Evolutionary conservation across 139 green algal genomes (phyloP), one percentile per base, ranked within the genome.

Genomic region (Picochlorum sp.): DNA sequence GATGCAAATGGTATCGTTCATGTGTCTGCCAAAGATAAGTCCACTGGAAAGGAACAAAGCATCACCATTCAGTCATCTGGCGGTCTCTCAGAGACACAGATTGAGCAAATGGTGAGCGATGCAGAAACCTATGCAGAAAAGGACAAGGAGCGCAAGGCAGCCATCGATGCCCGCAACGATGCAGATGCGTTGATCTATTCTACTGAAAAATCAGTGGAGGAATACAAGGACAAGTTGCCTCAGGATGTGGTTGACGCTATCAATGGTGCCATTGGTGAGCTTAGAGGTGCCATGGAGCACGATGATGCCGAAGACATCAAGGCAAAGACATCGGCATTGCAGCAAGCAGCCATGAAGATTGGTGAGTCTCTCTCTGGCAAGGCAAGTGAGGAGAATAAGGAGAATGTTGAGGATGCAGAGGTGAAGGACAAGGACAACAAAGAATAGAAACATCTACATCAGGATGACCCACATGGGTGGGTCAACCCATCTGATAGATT

Each of bases 1-100:
- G 91, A 97, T 67, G 91, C 94, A 67, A 96, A 97, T 75, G 90
- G 90, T 76, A 97, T 97, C 58, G 85, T 96, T 54, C 81, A 97
- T 69, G 94, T 99, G 38, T 73, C 47, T 26, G 91, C 91, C 52
- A 91, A 90, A 68, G 91, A 97, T 76, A 96, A 96, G 78, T 81
- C 88, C 23, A 96, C 90, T 31, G 70, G 66, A 77, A 97, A 97
- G 87, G 87, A 98, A 84, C 92, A 99, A 83, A 78, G 72, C 55
- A 94, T 98, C 76, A 87, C 80, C 31, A 98, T 98, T 75, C 82
- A 93, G 78, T 83, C 65, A 15, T 79, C 68, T 44, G 89, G 89
- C 47, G 94, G 92, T 15, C 79, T 98, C 38, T 85, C 62, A 24
- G 90, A 98, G 45, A 77, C 85, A 7, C 79, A 97, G 69, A 96